Percentiles rank a stretch among this genome's conserved stretches.
phyloP scores from a whole-genome alignment of 768 basidiomycete species.

The Boletus rufocinnamomeus region DNA sequence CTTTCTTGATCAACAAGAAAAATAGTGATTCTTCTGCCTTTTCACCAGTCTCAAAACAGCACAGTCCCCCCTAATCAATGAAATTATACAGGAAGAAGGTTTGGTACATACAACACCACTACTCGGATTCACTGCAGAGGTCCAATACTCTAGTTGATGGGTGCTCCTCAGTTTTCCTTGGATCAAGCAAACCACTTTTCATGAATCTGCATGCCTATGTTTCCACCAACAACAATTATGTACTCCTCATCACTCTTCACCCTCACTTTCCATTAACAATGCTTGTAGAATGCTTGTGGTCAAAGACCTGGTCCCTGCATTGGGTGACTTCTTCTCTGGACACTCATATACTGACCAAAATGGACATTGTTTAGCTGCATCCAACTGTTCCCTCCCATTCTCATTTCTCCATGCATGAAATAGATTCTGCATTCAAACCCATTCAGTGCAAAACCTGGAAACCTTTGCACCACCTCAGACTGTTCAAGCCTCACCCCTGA shows the following conservation, averaged over 20 bases:
- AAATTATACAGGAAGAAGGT: too few relatives aligned
- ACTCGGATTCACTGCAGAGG: too few relatives aligned
- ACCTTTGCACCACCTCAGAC: constrained; percentile 9
- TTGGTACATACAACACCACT: too few relatives aligned
- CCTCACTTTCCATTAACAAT: constrained; percentile 10
- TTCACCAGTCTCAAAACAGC: not conserved
- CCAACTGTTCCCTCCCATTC: constrained; percentile 4
- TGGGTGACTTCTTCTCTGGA: constrained; percentile 5
- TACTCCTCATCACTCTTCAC: not conserved
- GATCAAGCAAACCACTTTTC: constrained; percentile 3
- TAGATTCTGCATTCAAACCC: constrained; percentile 10
- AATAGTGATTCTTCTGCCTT: constrained; percentile 6
- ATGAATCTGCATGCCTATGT: not conserved
- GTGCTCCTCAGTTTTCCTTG: not conserved
- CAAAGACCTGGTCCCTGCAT: constrained; percentile 6
- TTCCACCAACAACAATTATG: not conserved
- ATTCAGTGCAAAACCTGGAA: not conserved
- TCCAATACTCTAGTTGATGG: too few relatives aligned
- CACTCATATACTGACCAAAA: not conserved
- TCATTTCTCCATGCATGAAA: constrained; percentile 2
- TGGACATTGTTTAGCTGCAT: not conserved
- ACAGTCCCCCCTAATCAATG: too few relatives aligned
- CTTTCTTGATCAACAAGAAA: constrained; percentile 12
- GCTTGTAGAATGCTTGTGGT: not conserved
- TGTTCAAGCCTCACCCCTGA: constrained; percentile 9